These are phyloP conservation scores for Solanum gracilifrons DNA, from an alignment of 257 asterid genomes.

Conservation along the genomic window DNA sequence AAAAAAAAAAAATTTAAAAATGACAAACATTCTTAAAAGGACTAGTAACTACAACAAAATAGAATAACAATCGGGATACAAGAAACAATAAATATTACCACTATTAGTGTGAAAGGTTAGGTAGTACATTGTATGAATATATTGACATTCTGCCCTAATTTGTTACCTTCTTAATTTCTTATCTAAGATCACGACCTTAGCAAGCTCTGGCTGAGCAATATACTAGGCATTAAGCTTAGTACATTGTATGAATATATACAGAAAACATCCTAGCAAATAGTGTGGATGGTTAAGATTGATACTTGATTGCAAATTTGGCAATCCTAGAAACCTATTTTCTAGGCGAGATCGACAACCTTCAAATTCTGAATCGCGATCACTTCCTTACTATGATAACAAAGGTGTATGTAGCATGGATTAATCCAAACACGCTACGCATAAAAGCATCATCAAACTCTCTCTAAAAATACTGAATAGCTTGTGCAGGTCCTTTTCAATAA, in stretches of 20 bases:
- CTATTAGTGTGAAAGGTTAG: neutral
- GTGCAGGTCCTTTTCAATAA: conserved; percentile 31
- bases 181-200: neutral
- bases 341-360: too few species aligned
- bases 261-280: neutral
- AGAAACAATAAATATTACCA: too few species aligned
- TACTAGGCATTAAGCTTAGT: neutral
- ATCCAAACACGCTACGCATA: too few species aligned
- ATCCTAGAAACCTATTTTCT: neutral
- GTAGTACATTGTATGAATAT: too few species aligned
- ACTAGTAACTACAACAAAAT: neutral
- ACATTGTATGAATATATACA: neutral
- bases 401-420: neutral
- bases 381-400: neutral
- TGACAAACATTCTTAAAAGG: neutral
- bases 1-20: too few species aligned
- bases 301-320: neutral
- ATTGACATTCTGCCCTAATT: too few species aligned
- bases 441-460: too few species aligned
- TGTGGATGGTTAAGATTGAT: conserved; percentile 3
- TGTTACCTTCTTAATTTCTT: neutral
- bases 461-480: conserved; percentile 29
- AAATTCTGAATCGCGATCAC: neutral
- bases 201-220: neutral
- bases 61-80: too few species aligned